Conservation (phyloP, 1,139 yeast genomes). For the Hansenula sp. region DNA sequence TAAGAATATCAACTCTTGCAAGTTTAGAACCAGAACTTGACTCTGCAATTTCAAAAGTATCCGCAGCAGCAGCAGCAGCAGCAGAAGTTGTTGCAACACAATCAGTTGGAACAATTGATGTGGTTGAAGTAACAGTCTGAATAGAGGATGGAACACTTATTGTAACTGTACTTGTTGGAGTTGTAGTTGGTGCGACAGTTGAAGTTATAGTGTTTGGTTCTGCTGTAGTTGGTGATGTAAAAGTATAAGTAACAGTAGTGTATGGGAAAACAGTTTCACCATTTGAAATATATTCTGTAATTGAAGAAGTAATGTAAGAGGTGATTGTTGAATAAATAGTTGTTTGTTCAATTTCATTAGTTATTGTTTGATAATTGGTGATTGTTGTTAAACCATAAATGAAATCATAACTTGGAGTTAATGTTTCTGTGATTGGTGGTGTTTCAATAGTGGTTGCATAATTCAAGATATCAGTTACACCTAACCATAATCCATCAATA, state of each 20-base stretch:
- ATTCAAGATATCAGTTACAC: slow-evolving; percentile 7
- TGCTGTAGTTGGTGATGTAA: slow-evolving; percentile 9
- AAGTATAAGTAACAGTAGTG: slow-evolving; percentile 14
- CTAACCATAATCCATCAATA: slow-evolving; percentile 13
- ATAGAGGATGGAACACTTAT: slow-evolving; percentile 7
- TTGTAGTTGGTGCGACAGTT: neutral
- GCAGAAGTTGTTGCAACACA: slow-evolving; percentile 16
- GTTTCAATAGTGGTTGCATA: slow-evolving; percentile 1
- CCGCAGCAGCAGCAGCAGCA: slow-evolving; percentile 14
- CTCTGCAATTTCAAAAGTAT: neutral
- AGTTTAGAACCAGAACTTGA: neutral
- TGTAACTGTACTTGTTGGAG: slow-evolving; percentile 2
- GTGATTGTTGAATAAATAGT: slow-evolving; percentile 9
- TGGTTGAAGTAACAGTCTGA: slow-evolving; percentile 12
- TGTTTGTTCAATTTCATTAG: slow-evolving; percentile 10
- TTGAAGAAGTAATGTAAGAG: slow-evolving; percentile 7
- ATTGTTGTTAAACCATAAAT: slow-evolving; percentile 9
- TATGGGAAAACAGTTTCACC: slow-evolving; percentile 11
- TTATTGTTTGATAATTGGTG: slow-evolving; percentile 11
- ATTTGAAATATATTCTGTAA: slow-evolving; percentile 12
- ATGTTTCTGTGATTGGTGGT: slow-evolving; percentile 5
- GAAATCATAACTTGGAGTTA: slow-evolving; percentile 8
- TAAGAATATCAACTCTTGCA: neutral
- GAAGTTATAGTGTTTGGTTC: too few species aligned
- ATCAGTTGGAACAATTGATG: slow-evolving; percentile 11